Evolutionary conservation across 179 eudicot genomes (phyloP).

Genomic region (Silene coronaria): DNA sequence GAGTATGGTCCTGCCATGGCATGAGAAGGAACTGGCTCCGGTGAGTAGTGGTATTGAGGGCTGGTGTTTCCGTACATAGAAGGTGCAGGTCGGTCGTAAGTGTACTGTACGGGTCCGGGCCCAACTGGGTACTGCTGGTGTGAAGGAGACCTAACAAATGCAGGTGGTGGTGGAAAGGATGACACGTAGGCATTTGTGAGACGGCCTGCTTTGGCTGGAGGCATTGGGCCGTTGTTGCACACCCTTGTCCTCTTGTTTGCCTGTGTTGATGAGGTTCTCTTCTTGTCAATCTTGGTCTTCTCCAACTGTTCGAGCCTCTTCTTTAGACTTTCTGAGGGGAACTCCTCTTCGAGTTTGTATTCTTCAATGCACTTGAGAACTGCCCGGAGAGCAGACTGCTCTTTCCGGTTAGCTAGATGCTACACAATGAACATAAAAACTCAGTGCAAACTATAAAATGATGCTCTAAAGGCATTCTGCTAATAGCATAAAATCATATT

Average conservation of each 20-base stretch:
- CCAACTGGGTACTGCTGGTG: slow-evolving; percentile 67
- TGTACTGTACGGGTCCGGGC: slow-evolving; percentile 49
- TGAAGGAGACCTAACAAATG: slow-evolving; percentile 65
- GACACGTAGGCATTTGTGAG: slow-evolving; percentile 87
- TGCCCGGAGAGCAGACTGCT: slow-evolving; percentile 91
- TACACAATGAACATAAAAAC: slow-evolving; percentile 24
- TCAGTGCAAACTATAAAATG: not conserved
- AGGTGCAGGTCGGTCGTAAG: slow-evolving; percentile 35
- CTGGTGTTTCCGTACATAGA: slow-evolving; percentile 56
- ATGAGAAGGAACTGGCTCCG: slow-evolving; percentile 60
- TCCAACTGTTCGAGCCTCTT: slow-evolving; percentile 89
- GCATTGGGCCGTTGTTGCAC: slow-evolving; percentile 86
- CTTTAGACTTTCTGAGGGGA: slow-evolving; percentile 78
- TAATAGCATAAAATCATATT: not conserved
- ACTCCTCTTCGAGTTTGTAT: slow-evolving; percentile 78
- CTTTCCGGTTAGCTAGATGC: slow-evolving; percentile 89
- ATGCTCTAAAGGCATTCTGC: not conserved
- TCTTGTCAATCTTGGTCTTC: slow-evolving; percentile 74
- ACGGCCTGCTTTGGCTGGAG: slow-evolving; percentile 99
- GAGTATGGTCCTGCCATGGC: slow-evolving; percentile 56
- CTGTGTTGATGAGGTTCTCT: slow-evolving; percentile 57
- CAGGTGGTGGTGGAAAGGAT: slow-evolving; percentile 72
- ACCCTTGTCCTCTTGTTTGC: slow-evolving; percentile 87
- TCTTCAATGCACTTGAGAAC: slow-evolving; percentile 95
- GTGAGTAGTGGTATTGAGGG: slow-evolving; percentile 74